Percentiles rank a stretch among this genome's conserved stretches.
These are phyloP conservation scores for Candida koratica DNA, from an alignment of 805 yeast species.

Conservation along the genomic window DNA sequence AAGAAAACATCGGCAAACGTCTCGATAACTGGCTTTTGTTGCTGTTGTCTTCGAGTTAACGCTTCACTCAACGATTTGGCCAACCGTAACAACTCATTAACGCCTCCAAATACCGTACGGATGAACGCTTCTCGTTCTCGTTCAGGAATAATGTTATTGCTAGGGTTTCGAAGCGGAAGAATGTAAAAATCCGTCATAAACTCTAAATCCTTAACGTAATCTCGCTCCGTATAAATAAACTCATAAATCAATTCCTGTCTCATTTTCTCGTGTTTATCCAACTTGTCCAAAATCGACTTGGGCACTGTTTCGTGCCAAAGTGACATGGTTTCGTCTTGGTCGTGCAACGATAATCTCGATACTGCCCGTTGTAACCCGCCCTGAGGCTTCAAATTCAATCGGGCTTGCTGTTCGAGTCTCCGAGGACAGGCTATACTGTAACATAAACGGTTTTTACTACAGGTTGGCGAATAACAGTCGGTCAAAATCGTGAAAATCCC, in stretches of 20 bases:
- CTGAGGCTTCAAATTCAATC: slow-evolving; percentile 81
- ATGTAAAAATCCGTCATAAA: slow-evolving; percentile 92
- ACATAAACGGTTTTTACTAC: slow-evolving; percentile 82
- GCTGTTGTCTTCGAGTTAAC: slow-evolving; percentile 76
- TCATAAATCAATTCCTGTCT: slow-evolving; percentile 95
- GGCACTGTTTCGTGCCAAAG: slow-evolving; percentile 95
- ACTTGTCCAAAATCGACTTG: slow-evolving; percentile 65
- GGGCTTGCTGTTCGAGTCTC: slow-evolving; percentile 90
- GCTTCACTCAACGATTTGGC: slow-evolving; percentile 87
- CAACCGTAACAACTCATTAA: slow-evolving; percentile 78
- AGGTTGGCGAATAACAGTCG: slow-evolving; percentile 96
- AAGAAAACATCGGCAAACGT: slow-evolving; percentile 84
- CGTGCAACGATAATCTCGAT: slow-evolving; percentile 62
- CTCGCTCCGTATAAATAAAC: slow-evolving; percentile 88
- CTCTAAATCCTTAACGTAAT: slow-evolving; percentile 91
- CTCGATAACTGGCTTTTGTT: slow-evolving; percentile 75
- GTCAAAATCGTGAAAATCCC: slow-evolving; percentile 92
- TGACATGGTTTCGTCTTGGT: slow-evolving; percentile 68
- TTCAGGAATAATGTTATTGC: slow-evolving; percentile 74
- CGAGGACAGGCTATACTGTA: slow-evolving; percentile 96
- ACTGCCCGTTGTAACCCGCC: slow-evolving; percentile 81
- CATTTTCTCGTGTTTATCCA: slow-evolving; percentile 81
- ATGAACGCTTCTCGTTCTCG: slow-evolving; percentile 87
- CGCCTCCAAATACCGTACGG: slow-evolving; percentile 86
- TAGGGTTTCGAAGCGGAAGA: slow-evolving; percentile 78